A percentile compares a stretch with the other conserved stretches of the same genome.
These are phyloP conservation scores for Aspergillus ibericus DNA, from an alignment of 2,329 filamentous ascomycete species.

Conservation along the genomic window DNA sequence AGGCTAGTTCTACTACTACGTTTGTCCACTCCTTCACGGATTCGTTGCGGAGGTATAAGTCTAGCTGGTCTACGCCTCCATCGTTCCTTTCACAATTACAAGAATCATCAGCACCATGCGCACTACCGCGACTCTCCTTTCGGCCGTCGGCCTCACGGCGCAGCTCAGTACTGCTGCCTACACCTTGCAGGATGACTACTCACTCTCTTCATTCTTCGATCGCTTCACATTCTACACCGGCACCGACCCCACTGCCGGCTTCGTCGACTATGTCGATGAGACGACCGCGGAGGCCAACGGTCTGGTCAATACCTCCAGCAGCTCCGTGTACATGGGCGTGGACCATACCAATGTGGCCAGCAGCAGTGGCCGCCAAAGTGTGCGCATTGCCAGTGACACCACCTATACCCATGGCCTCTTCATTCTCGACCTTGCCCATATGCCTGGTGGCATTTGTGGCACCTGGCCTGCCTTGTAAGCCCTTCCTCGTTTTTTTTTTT, in stretches of 20 bases:
- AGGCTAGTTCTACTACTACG: neutral
- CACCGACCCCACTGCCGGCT: slow-evolving; percentile 71
- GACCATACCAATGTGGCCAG: slow-evolving; percentile 60
- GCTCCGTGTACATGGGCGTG: slow-evolving; percentile 67
- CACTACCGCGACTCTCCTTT: slow-evolving; percentile 27
- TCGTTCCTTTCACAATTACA: slow-evolving; percentile 4
- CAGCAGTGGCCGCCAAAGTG: slow-evolving; percentile 65
- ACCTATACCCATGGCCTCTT: slow-evolving; percentile 67
- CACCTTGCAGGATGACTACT: slow-evolving; percentile 51
- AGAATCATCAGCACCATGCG: slow-evolving; percentile 28
- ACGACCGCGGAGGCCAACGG: slow-evolving; percentile 57
- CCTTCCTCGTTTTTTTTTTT: neutral
- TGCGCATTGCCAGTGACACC: slow-evolving; percentile 67
- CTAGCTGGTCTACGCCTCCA: neutral
- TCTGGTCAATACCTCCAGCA: slow-evolving; percentile 59
- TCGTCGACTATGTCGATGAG: slow-evolving; percentile 67
- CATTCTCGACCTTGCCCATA: slow-evolving; percentile 70
- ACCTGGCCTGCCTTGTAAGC: slow-evolving; percentile 68
- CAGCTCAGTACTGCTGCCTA: slow-evolving; percentile 38
- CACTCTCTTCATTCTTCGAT: slow-evolving; percentile 49
- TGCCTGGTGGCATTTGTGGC: slow-evolving; percentile 70
- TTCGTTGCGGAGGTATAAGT: slow-evolving; percentile 18
- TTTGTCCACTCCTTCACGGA: neutral
- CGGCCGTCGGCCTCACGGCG: slow-evolving; percentile 30
- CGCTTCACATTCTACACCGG: slow-evolving; percentile 54